These are phyloP conservation scores for Penicillium digitatum DNA, from an alignment of 2,329 filamentous ascomycete species.

Conservation along the genomic window DNA sequence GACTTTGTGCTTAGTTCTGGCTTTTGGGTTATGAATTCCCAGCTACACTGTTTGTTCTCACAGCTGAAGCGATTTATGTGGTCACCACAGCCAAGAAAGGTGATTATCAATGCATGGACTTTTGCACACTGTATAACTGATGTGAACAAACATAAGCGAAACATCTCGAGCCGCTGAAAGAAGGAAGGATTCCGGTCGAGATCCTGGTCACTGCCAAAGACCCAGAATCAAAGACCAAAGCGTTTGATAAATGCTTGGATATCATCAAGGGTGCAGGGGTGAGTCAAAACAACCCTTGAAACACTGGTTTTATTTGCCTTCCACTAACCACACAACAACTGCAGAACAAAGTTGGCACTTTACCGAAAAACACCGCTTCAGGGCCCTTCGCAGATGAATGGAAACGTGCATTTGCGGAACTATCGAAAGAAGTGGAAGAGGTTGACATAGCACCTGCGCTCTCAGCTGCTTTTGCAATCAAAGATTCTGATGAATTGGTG, in stretches of 20 bases:
- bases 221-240: constrained; percentile 82
- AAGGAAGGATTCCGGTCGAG: constrained; percentile 87
- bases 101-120: constrained; percentile 37
- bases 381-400: constrained; percentile 95
- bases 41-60: constrained; percentile 89
- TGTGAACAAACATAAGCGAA: constrained; percentile 59
- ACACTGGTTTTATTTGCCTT: not conserved
- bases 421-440: constrained; percentile 81
- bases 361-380: constrained; percentile 76
- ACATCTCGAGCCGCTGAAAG: constrained; percentile 86
- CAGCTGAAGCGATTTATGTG: constrained; percentile 79
- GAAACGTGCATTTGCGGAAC: constrained; percentile 75
- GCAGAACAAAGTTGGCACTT: constrained; percentile 82
- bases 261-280: constrained; percentile 84
- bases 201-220: constrained; percentile 90
- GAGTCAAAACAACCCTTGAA: constrained; percentile 40
- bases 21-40: constrained; percentile 97
- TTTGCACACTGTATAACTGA: constrained; percentile 5
- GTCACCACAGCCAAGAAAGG: constrained; percentile 98
- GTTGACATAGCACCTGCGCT: constrained; percentile 80
- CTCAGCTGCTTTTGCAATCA: constrained; percentile 83
- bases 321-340: not conserved
- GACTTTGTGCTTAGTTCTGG: constrained; percentile 70
- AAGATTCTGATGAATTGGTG: constrained; percentile 87
- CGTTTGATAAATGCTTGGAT: constrained; percentile 78